phyloP scores from a whole-genome alignment of 2,329 filamentous ascomycete genomes.

The Pestalotiopsis sp. region DNA sequence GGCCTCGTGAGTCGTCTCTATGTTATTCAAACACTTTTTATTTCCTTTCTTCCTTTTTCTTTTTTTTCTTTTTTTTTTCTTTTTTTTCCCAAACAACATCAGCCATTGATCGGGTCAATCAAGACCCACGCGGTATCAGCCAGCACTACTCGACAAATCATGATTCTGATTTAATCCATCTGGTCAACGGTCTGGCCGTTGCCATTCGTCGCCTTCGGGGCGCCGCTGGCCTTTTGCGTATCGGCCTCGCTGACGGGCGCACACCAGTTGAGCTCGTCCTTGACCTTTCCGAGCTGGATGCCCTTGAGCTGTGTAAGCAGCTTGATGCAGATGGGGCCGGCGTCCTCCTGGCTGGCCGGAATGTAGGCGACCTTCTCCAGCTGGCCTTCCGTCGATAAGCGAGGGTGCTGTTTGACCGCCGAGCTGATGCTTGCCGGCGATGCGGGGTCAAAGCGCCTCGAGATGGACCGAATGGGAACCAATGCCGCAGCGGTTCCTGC shows the following conservation, averaged over 20 bases:
- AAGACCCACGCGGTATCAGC: background rate
- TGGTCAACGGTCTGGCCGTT: slow-evolving; percentile 36
- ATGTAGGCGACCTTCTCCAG: slow-evolving; percentile 59
- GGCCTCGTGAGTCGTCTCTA: background rate
- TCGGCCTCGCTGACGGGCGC: slow-evolving; percentile 48
- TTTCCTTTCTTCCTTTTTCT: background rate
- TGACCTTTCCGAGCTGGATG: slow-evolving; percentile 79
- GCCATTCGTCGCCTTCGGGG: slow-evolving; percentile 24
- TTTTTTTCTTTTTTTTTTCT: background rate
- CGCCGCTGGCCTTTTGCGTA: slow-evolving; percentile 37
- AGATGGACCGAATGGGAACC: slow-evolving; percentile 91
- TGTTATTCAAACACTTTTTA: too few species aligned
- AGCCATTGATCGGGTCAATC: background rate
- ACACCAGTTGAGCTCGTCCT: slow-evolving; percentile 79
- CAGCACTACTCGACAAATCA: background rate
- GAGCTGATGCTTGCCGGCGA: slow-evolving; percentile 41
- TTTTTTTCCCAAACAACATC: background rate
- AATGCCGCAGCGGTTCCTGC: slow-evolving; percentile 90
- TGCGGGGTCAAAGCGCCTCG: slow-evolving; percentile 53
- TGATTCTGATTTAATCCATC: slow-evolving; percentile 29
- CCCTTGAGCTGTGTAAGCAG: slow-evolving; percentile 78
- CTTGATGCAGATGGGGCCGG: slow-evolving; percentile 72
- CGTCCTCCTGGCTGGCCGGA: slow-evolving; percentile 59
- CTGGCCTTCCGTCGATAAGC: slow-evolving; percentile 39
- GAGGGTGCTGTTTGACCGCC: slow-evolving; percentile 34